Conservation (phyloP, 768 basidiomycete species). For the Hortiboletus campestris region DNA sequence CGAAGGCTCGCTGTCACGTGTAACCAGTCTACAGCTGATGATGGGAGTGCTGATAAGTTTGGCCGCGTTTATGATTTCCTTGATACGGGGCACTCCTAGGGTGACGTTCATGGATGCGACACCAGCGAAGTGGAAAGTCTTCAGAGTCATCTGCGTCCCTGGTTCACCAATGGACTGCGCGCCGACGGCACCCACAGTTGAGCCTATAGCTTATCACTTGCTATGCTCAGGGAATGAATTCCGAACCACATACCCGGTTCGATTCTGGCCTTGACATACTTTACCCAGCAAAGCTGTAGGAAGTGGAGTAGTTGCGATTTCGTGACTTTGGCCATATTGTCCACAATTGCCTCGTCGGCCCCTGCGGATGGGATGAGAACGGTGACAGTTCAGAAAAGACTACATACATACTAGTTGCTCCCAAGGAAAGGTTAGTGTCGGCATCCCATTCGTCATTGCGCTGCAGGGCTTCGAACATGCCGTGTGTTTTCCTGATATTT, state of each 20-base stretch:
- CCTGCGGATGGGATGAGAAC: constrained; percentile 35
- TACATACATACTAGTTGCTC: constrained; percentile 62
- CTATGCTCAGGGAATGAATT: not conserved
- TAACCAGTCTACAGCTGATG: constrained; percentile 93
- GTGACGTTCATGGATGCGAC: constrained; percentile 99
- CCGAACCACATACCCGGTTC: constrained; percentile 68
- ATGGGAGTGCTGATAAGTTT: constrained; percentile 97
- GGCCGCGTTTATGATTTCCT: constrained; percentile 99
- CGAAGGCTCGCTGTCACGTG: constrained; percentile 82
- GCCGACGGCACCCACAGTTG: constrained; percentile 97
- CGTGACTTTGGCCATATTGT: constrained; percentile 90
- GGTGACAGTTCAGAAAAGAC: not conserved
- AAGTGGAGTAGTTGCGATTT: constrained; percentile 74
- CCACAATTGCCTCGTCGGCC: constrained; percentile 71
- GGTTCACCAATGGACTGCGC: constrained; percentile 99
- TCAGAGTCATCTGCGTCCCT: constrained; percentile 98
- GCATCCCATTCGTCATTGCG: constrained; percentile 74
- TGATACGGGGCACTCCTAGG: constrained; percentile 98
- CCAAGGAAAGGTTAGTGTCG: constrained; percentile 72
- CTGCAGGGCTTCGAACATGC: constrained; percentile 82
- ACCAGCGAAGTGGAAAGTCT: constrained; percentile 99
- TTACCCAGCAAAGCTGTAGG: constrained; percentile 84
- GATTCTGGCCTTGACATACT: constrained; percentile 93
- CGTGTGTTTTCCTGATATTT: constrained; percentile 62
- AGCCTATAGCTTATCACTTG: constrained; percentile 48